Base-by-base conservation (phyloP, 2,329 filamentous ascomycete species). In the Tympanopsis confertula region DNA sequence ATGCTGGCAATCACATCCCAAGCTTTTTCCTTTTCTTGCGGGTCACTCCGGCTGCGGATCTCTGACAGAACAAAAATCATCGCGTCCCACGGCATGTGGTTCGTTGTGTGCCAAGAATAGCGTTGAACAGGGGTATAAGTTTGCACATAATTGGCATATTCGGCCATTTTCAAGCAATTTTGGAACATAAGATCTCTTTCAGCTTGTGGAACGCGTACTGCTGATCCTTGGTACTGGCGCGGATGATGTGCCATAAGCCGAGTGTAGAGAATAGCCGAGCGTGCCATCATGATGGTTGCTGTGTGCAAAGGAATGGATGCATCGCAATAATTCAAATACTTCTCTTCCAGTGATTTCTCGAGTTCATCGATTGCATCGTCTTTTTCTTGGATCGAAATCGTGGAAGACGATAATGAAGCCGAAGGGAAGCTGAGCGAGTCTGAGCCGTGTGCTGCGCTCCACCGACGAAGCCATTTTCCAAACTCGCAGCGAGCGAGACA, bases 261-360 rank as follows among this genome's bases (percentile, higher is more conserved):
- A 44, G 55, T 48, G 7, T 48, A 52, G 30, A 47, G 48, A 12
- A 44, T 19, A 4, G 38, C 40, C 13, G 40, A 35, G 14, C 42
- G 33, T 20, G 40, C 42, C 5, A 53, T 39, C 35, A 48, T 47
- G 18, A 48, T 47, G 2, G 45, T 43, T 4, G 55, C 19, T 38
- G 47, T 20, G 40, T 66, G 62, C 3, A 63, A 37, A 0, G 62
- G 61, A 14, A 57, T 55, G 2, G 56, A 50, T 3, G 61, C 52
- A 44, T 66, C 61, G 42, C 60, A 63, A 39, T 59, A 59, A 10
- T 55, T 48, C 2, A 65, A 42, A 35, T 54, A 66, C 33, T 58
- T 61, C 26, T 57, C 49, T 37, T 66, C 54, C 17, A 65, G 50
- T 20, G 44, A 46, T 5, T 49, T 51, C 22, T 52, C 51, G 4